Evolutionary conservation across 1,284 basidiomycete genomes (phyloP), one percentile per base, ranked within the genome.

Genomic region (Coniferiporia sulphurascens): DNA sequence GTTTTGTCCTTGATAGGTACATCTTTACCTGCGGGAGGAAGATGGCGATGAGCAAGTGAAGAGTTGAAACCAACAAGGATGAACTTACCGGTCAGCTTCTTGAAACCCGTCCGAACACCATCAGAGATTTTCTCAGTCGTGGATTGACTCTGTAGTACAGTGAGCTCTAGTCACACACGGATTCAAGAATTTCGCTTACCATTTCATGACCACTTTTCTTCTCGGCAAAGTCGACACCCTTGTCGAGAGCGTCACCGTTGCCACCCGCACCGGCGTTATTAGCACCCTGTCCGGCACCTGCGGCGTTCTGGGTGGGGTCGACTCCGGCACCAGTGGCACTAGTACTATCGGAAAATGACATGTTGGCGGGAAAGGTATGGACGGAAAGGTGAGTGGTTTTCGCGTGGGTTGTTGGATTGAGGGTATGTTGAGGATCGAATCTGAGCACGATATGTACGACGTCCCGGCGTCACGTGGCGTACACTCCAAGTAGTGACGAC

Each of bases 51-150:
- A 56, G 5, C 55, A 27, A 55, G 4, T 9, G 12, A 22, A 27
- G 13, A 17, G n/a, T 12, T 3, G 8, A 6, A 10, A 43, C 2
- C 19, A 43, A 10, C 3, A 46, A 17, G 17, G 5, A 13, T 15
- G 12, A 10, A 52, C 58, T 34, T 38, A 64, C 62, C 64, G 44
- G 63, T 62, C n/a, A 58, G 21, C 55, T 66, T 65, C 52, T 57
- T 60, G 56, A 63, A 63, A 2, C 63, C 65, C 34, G 52, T 60
- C 15, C 64, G 44, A 21, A 65, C 41, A 22, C 62, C 65, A 38
- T 66, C 65, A 34, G 61, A 62, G 46, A 65, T 63, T 59, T 65
- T 66, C 61, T 66, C 65, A 17, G 63, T 64, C 1, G 63, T 64
- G 4, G 52, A 54, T 27, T 60, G 59, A 46, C 53, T 60, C 60